phyloP scores from a whole-genome alignment of 164 flowering plant genomes.

The Liriodendron chinense region DNA sequence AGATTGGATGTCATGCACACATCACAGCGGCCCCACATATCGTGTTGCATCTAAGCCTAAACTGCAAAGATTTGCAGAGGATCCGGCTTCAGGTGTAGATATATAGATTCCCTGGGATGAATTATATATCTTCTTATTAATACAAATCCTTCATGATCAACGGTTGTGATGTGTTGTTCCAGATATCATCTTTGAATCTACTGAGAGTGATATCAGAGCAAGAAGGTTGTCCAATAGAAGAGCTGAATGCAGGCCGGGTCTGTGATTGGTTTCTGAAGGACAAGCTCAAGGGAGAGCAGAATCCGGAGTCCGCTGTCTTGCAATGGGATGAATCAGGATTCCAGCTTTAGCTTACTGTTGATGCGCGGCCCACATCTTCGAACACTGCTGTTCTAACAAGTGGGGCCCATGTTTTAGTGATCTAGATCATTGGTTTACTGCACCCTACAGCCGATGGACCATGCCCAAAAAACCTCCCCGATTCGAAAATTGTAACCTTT shows the following conservation, averaged over 20 bases:
- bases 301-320: constrained; percentile 72
- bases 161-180: neutral
- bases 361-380: too few species aligned
- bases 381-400: too few species aligned
- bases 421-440: too few species aligned
- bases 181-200: constrained; percentile 86
- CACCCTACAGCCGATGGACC: too few species aligned
- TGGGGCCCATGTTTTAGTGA: too few species aligned
- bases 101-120: neutral
- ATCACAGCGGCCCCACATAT: too few species aligned
- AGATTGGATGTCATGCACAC: too few species aligned
- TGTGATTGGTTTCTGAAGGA: constrained; percentile 96
- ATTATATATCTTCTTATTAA: neutral
- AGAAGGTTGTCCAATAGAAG: constrained; percentile 78
- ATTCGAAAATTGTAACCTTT: too few species aligned
- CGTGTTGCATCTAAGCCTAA: too few species aligned
- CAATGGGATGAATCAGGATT: constrained; percentile 84
- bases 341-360: constrained; percentile 2
- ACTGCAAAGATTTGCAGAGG: too few species aligned
- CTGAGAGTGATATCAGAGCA: constrained; percentile 81
- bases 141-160: too few species aligned
- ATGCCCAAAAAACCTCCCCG: too few species aligned
- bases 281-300: constrained; percentile 80
- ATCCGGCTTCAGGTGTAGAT: neutral
- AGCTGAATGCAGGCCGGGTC: constrained; percentile 74